Base-by-base conservation (phyloP, 1,284 basidiomycete genomes). In the Leccinum insolens region DNA sequence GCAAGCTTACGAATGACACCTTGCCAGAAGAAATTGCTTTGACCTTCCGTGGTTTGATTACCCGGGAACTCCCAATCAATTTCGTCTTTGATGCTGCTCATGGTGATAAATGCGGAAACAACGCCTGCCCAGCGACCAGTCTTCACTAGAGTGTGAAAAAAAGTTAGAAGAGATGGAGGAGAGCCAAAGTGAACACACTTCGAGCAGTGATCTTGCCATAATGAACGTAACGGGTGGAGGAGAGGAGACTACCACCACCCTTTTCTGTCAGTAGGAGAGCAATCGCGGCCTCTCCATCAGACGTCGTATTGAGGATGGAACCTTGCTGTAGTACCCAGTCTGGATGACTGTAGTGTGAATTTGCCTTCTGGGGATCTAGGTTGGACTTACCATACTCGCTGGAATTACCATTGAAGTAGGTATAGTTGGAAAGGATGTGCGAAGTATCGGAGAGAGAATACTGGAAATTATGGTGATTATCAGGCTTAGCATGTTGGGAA, bases 61-160 rank as follows among this genome's bases (percentile, higher is more conserved):
- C 91, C 89, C 63, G 89, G 89, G 72, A 89, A 93, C 77, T 95
- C 93, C 91, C 91, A 95, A 73, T 95, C 93, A 63, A 95, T 93
- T 78, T 95, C 94, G 76, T 95, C 92, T 76, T 92, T 93, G 74
- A 93, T 86, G 72, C 91, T 87, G 66, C 89, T 91, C 94, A 95
- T 95, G 6, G 90, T 91, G 75, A 95, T 94, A 76, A 93, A 93
- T 2, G 93, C 92, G 0, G 91, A 90, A 61, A 95, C 89, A 28
- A 95, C 88, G 46, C 93, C 93, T 37, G 77, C 82, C 89, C 90
- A 94, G 64, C 85, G 84, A 63, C 89, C 85, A 1, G 89, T 88
- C 78, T 90, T 92, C 71, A 91, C 89, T 90, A 63, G 57, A 60
- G 49, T 4, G 7, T 89, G 52, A 64, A 44, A 60, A 61, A 2